Conservation (phyloP, 371 early-diverging fungal species). For the Blakeslea trispora region DNA sequence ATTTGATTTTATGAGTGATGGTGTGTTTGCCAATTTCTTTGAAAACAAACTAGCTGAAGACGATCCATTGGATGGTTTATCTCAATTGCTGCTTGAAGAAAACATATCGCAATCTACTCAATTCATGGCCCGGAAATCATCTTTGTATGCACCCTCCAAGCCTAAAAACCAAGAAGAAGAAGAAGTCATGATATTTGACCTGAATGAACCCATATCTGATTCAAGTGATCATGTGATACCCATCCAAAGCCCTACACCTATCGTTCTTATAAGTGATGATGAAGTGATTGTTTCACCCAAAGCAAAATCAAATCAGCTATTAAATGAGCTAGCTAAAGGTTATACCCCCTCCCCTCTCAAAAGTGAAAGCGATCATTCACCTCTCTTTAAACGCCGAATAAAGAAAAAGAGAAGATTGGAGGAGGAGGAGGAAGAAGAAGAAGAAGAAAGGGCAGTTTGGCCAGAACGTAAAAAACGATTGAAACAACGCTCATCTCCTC, state of each 20-base stretch:
- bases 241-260: background rate
- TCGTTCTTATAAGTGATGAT: background rate
- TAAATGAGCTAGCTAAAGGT: constrained; percentile 5
- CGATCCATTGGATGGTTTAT: background rate
- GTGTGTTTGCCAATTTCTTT: constrained; percentile 8
- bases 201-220: background rate
- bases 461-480: background rate
- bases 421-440: background rate
- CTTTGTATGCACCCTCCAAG: background rate
- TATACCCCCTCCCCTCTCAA: constrained; percentile 8
- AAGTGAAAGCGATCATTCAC: background rate
- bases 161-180: background rate
- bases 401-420: constrained; percentile 5
- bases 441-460: background rate
- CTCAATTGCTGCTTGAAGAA: background rate
- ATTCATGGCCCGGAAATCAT: background rate
- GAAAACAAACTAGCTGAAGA: constrained; percentile 16
- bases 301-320: background rate
- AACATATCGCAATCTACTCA: background rate
- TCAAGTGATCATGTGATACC: background rate
- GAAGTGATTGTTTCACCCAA: background rate
- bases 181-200: background rate
- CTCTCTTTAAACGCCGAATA: background rate
- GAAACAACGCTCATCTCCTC: background rate
- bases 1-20: constrained; percentile 14